Evolutionary conservation across 169 alveolate genomes (phyloP), one percentile per base, ranked within the genome.

Genomic region (Cryptosporidium ryanae): DNA sequence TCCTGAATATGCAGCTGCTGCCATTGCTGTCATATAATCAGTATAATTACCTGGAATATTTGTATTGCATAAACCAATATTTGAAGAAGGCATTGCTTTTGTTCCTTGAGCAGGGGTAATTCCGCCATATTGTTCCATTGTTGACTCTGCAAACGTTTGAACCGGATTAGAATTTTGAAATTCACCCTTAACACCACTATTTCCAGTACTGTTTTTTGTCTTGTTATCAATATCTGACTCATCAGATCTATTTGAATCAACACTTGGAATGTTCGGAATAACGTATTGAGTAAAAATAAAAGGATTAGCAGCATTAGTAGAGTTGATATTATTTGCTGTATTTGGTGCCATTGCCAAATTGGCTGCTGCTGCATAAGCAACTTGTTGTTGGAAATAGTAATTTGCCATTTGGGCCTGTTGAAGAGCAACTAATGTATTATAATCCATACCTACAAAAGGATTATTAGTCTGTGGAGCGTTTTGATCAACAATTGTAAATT

Each of bases 381-480:
- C 64, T 25, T 76, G 87, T 25, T 76, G 87, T 21, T 76, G 87
- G 18, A 76, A 43, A 46, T 76, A 76, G 8, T 76, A 76, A 59
- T 76, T 76, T 12, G 87, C 71, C 76, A 76, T 76, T 76, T 76
- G 87, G 10, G 71, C 68, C 38, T 76, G 87, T 49, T 76, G 87
- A 2, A 76, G n/a, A 12, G 87, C 87, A 21, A 61, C 70, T 46
- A 76, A 15, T 29, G 87, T 76, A 44, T 76, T 76, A 25, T 76
- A 76, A 31, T 76, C 87, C 71, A 76, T 55, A 43, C 71, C 71
- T 25, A 55, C 38, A 18, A 76, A 76, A 59, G 87, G 68, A 44
- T 61, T 61, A 5, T 52, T 21, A 15, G 65, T 31, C 7, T 34
- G 13, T 1, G 71, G 46, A 38, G 32, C 18, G 29, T 29, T 68